phyloP scores from a whole-genome alignment of 306 rosid genomes.

The Pyrus betulifolia region DNA sequence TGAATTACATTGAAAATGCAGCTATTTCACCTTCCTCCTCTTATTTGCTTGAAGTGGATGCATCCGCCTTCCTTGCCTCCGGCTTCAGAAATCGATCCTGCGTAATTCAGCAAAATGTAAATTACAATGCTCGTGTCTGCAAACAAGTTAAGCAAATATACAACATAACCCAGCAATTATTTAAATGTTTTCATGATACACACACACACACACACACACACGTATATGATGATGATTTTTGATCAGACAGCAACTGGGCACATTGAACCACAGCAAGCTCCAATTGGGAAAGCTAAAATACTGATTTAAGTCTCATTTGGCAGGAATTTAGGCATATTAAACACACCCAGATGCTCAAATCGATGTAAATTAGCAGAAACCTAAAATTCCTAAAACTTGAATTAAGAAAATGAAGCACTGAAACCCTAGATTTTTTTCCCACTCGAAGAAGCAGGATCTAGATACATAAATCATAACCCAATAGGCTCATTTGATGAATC shows the following conservation, averaged over 20 bases:
- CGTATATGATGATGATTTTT: neutral
- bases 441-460: neutral
- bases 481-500: neutral
- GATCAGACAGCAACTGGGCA: neutral
- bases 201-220: no score
- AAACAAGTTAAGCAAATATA: neutral
- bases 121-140: neutral
- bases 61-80: conserved; percentile 26
- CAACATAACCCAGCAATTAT: neutral
- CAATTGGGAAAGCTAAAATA: neutral
- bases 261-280: neutral
- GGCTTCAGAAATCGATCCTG: conserved; percentile 66
- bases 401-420: neutral
- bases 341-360: neutral
- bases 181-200: neutral
- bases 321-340: neutral
- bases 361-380: neutral
- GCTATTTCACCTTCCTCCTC: conserved; percentile 12
- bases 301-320: neutral
- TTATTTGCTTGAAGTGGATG: conserved; percentile 13
- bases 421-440: neutral
- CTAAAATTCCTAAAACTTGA: neutral
- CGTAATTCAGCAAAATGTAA: neutral
- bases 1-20: neutral
- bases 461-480: neutral